These are phyloP conservation scores for Microbotryum violaceum DNA, from an alignment of 1,284 basidiomycete species.

Conservation along the genomic window DNA sequence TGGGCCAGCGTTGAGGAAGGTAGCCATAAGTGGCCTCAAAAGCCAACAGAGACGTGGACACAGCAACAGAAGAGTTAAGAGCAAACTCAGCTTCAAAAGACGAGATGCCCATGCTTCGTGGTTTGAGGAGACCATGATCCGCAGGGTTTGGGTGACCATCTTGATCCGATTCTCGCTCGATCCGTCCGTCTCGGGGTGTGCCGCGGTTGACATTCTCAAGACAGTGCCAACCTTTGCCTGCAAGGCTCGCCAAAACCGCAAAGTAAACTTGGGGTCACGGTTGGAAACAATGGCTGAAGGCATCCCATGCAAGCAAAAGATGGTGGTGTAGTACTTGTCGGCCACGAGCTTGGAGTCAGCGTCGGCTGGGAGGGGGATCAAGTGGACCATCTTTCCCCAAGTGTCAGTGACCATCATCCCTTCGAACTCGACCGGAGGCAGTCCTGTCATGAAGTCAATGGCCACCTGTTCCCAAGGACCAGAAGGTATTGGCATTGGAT, in stretches of 20 bases:
- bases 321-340: not conserved
- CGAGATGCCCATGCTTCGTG: constrained; percentile 20
- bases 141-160: constrained; percentile 25
- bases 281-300: constrained; percentile 45
- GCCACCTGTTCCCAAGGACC: constrained; percentile 44
- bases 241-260: constrained; percentile 46
- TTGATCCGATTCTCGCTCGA: constrained; percentile 34
- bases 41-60: too few species aligned
- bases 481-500: constrained; percentile 38
- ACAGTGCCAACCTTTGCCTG: constrained; percentile 41
- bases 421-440: not conserved
- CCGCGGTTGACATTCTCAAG: constrained; percentile 35
- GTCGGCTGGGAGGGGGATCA: constrained; percentile 7
- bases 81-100: too few species aligned
- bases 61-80: too few species aligned
- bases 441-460: constrained; percentile 42
- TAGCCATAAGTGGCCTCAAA: too few species aligned
- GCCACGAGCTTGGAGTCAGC: not conserved
- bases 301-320: constrained; percentile 27
- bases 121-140: constrained; percentile 12
- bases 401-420: not conserved
- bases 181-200: constrained; percentile 36
- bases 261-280: constrained; percentile 45
- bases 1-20: too few species aligned
- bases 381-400: constrained; percentile 7